Evolutionary conservation across 768 basidiomycete genomes (phyloP), one percentile per base, ranked within the genome.

Genomic region (Mycena leptocephala): DNA sequence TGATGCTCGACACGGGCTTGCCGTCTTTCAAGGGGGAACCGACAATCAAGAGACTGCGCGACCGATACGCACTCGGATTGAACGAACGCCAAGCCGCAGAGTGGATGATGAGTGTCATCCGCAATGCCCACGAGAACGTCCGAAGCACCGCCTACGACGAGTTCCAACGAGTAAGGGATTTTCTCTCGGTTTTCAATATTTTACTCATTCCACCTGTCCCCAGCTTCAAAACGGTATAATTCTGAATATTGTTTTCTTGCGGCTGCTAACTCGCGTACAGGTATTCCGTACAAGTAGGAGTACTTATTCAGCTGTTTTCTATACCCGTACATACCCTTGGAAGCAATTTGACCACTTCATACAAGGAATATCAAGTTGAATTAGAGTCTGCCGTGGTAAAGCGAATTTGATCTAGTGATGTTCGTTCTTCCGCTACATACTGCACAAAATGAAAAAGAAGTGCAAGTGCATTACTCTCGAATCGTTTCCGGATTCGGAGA

Each of bases 11-110:
- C 46, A 97, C 98, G 10, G 96, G 94, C 16, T 87, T 99, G 32
- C 98, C 98, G 14, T 97, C 96, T 8, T 99, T 99, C 91, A 99
- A 99, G 83, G 98, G 98, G 58, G 97, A 99, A 82, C 88, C 88
- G 0, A 99, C 98, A 4, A 97, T 99, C 83, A 92, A 91, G 79
- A 88, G 98, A 33, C 87, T 99, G 55, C 89, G 92, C 72, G 97
- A 98, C 75, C 91, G 98, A 28, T 99, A 98, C 87, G 93, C 92
- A 51, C 89, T 95, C 37, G 91, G 93, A 28, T 83, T 98, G 67
- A 94, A 91, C 70, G 98, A 99, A 81, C 90, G 95, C 58, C 95
- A 96, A 75, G 98, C 98, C 13, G 98, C 97, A 0, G 96, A 98
- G 55, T 97, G 90, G 84, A 99, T 99, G 97, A 90, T 95, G 89